Evolutionary conservation across 495 filamentous ascomycete genomes (phyloP).

Genomic region (Penicillium robsamsonii): DNA sequence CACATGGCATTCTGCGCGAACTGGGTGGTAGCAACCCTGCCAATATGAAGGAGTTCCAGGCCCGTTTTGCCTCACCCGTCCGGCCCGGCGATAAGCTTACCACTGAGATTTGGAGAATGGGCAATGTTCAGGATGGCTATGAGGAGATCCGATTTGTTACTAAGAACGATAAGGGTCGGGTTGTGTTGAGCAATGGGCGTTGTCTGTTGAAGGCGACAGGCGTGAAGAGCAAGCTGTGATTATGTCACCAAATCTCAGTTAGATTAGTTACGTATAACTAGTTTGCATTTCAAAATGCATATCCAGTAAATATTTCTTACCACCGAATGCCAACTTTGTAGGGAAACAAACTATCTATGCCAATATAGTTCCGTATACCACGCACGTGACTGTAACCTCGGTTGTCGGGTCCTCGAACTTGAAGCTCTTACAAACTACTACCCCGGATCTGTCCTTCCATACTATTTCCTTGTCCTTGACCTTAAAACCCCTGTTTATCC

Average conservation of each 20-base stretch:
- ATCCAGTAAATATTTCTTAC: background rate
- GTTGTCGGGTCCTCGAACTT: background rate
- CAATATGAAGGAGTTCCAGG: constrained; percentile 83
- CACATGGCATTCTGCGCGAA: constrained; percentile 69
- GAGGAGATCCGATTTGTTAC: constrained; percentile 81
- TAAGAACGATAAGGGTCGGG: constrained; percentile 66
- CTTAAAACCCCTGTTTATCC: background rate
- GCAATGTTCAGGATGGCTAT: constrained; percentile 61
- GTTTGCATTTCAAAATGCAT: background rate
- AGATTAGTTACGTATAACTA: background rate
- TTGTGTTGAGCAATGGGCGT: constrained; percentile 78
- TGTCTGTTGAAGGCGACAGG: constrained; percentile 67
- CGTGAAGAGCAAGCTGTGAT: constrained; percentile 63
- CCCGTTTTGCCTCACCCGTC: constrained; percentile 81
- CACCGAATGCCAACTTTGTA: background rate
- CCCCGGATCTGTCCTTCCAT: constrained; percentile 1
- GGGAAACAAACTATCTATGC: background rate
- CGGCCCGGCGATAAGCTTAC: constrained; percentile 61
- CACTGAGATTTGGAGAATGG: constrained; percentile 50
- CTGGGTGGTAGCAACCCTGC: constrained; percentile 73
- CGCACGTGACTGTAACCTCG: constrained; percentile 10
- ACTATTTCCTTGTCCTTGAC: background rate
- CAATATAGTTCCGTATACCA: background rate
- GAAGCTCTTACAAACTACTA: constrained; percentile 1
- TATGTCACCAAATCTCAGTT: background rate